These are phyloP conservation scores for Psilocybe subaeruginosa DNA, from an alignment of 768 basidiomycete genomes.

Conservation along the genomic window DNA sequence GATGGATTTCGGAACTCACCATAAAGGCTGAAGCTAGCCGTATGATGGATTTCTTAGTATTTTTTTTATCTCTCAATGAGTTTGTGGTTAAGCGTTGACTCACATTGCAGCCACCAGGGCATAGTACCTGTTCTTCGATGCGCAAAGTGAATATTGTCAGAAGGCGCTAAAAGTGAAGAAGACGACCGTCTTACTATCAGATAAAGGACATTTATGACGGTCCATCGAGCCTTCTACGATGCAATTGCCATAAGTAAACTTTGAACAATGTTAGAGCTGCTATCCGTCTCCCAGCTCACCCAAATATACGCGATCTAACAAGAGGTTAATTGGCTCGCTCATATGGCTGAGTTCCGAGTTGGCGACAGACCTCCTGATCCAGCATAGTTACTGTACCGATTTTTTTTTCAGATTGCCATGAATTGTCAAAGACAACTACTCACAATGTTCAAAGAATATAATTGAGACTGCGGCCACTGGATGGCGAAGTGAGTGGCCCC, in stretches of 20 bases:
- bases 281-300: neutral
- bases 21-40: neutral
- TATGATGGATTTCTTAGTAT: no score
- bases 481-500: neutral
- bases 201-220: neutral
- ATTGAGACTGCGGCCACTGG: neutral
- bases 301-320: slow-evolving; percentile 5
- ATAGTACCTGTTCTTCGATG: slow-evolving; percentile 4
- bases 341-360: no score
- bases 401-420: neutral
- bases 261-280: neutral
- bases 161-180: neutral
- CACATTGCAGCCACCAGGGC: neutral
- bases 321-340: no score
- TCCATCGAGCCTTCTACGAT: neutral
- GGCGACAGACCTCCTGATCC: neutral
- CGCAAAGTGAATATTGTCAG: neutral
- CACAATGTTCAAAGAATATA: slow-evolving; percentile 3
- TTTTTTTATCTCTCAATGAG: neutral
- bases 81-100: neutral
- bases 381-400: neutral
- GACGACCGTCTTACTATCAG: neutral
- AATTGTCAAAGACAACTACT: neutral
- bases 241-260: neutral
- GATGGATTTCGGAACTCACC: neutral